Evolutionary conservation across 352 stramenopile genomes (phyloP), one percentile per base, ranked within the genome.

Genomic region (Pythium pectinolyticum): DNA sequence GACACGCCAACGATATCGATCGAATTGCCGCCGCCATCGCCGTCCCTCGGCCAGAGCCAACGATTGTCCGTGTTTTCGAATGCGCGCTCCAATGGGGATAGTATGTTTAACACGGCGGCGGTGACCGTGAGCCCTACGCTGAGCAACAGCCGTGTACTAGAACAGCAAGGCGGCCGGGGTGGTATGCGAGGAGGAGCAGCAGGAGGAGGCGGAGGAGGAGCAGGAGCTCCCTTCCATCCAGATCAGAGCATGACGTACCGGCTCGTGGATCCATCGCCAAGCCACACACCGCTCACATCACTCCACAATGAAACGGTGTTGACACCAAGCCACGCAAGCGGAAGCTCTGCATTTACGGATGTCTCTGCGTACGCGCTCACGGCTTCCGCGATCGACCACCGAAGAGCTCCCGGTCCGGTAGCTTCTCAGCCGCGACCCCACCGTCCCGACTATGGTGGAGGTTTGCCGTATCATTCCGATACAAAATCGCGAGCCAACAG

Each of bases 201-300:
- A n/a, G n/a, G n/a, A n/a, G n/a, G n/a, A n/a, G n/a, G n/a, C n/a
- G n/a, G n/a, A n/a, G n/a, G n/a, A n/a, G n/a, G n/a, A n/a, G 17
- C 39, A 46, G 14, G 46, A 5, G 37, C 48, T 22, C 8, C 37
- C 24, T 66, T 64, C 56, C 63, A 53, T 15, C 39, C 39, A 17
- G 50, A 63, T 20, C 45, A 58, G 50, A 65, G 50, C 43, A 70
- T 46, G 27, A 66, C 56, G 0, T 70, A 70, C 35, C 63, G 56
- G 7, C 48, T 70, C 31, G 32, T 70, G 10, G 63, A 70, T 25
- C 63, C 51, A 9, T 58, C 63, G 34, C 63, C 63, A 6, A 70
- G 50, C 46, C 51, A 46, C 45, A 34, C 57, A 1, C 40, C 41
- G 20, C 37, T 55, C 45, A 34, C 57, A 1, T 37, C 41, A 15